Evolutionary conservation across 495 filamentous ascomycete genomes (phyloP).

Genomic region (Penicillium angulare): DNA sequence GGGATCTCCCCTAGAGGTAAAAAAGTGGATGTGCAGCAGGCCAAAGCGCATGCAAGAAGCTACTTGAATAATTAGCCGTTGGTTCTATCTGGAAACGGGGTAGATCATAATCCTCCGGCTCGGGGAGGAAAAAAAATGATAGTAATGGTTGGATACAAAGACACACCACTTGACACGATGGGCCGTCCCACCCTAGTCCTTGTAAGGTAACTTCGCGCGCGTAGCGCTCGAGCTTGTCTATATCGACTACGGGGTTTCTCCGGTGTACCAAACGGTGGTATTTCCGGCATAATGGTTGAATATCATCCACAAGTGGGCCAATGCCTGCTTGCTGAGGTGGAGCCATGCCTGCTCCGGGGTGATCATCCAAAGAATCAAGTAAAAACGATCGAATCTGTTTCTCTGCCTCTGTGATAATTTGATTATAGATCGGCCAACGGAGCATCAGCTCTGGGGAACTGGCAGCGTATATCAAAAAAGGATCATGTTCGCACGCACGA

Average conservation of each 20-base stretch:
- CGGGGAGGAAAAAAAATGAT: not conserved
- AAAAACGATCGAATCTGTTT: conserved; percentile 25
- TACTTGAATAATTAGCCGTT: conserved; percentile 6
- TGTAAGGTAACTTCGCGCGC: conserved; percentile 24
- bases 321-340: conserved; percentile 14
- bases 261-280: conserved; percentile 20
- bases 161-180: conserved; percentile 29
- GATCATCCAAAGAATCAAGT: conserved; percentile 23
- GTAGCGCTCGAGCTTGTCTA: conserved; percentile 21
- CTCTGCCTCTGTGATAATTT: conserved; percentile 22
- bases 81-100: too few species aligned
- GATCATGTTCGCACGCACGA: conserved; percentile 19
- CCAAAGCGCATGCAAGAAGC: conserved; percentile 28
- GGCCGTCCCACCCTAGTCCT: conserved; percentile 26
- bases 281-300: conserved; percentile 17
- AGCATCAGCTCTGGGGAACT: conserved; percentile 29
- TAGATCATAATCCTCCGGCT: too few species aligned
- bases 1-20: conserved; percentile 14
- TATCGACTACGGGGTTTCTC: conserved; percentile 22
- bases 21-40: conserved; percentile 16
- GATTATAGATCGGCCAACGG: conserved; percentile 25
- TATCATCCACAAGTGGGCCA: conserved; percentile 18
- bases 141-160: not conserved
- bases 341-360: not conserved
- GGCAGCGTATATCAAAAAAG: conserved; percentile 20